Evolutionary conservation across 306 rosid genomes (phyloP).

Genomic region (Vigna trinervia): DNA sequence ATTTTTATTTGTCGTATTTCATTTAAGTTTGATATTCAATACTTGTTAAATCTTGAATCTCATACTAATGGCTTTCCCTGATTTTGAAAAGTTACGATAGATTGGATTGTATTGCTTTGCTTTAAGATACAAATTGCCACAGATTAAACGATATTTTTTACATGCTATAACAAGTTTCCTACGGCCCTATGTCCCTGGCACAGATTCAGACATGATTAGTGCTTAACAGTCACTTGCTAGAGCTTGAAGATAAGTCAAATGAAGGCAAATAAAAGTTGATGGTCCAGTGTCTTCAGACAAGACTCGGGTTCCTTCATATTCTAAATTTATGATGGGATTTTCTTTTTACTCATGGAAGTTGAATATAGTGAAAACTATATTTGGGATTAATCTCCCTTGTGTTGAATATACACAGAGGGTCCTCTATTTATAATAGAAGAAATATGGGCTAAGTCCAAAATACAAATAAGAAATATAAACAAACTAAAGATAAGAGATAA

Average conservation of each 20-base stretch:
- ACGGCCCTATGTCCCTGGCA: not conserved
- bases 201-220: constrained; percentile 1
- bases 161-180: constrained; percentile 4
- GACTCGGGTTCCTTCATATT: constrained; percentile 2
- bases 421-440: too few species aligned
- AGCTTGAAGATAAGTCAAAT: constrained; percentile 7
- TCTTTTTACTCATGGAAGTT: not conserved
- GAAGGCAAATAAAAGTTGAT: constrained; percentile 28
- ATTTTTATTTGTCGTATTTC: not conserved
- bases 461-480: too few species aligned
- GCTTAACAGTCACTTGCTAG: constrained; percentile 16
- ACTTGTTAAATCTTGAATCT: constrained; percentile 24
- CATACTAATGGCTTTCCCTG: constrained; percentile 14
- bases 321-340: not conserved
- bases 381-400: too few species aligned
- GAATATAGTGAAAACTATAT: too few species aligned
- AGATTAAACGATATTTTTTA: not conserved
- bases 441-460: too few species aligned
- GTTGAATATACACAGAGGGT: too few species aligned
- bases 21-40: constrained; percentile 10
- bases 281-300: not conserved
- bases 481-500: too few species aligned
- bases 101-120: not conserved
- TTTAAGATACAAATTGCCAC: not conserved
- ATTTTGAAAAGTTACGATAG: not conserved